Conservation (phyloP, 305 asterid genomes). For the Fraxinus sp. region DNA sequence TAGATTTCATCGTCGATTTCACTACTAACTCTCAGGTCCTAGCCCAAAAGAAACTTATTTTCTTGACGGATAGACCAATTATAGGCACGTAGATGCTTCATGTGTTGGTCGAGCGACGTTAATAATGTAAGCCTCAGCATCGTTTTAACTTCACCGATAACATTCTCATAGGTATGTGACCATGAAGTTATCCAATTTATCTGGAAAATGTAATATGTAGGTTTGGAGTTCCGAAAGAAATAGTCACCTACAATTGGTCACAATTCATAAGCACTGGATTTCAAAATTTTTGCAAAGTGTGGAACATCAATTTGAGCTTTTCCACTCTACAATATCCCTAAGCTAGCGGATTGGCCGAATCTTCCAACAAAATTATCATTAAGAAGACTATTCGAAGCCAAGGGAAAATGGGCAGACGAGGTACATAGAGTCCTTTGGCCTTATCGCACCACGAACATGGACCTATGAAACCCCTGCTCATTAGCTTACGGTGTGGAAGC, state of each 20-base stretch:
- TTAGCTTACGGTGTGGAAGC: neutral
- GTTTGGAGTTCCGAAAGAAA: neutral
- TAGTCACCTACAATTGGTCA: neutral
- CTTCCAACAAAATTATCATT: neutral
- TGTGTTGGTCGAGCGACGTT: neutral
- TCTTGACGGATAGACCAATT: neutral
- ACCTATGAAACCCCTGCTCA: neutral
- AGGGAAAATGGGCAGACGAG: neutral
- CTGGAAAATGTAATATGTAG: neutral
- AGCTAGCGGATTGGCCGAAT: neutral
- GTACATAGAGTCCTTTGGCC: neutral
- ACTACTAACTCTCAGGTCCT: neutral
- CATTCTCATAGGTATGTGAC: neutral
- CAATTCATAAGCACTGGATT: neutral
- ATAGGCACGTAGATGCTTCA: neutral
- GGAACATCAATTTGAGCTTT: neutral
- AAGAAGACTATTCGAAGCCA: neutral
- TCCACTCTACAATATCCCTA: neutral
- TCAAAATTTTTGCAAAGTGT: neutral
- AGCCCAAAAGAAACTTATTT: neutral
- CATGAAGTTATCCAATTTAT: neutral
- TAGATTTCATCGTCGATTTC: too few species aligned
- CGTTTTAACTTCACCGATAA: neutral
- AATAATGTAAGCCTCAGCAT: too few species aligned
- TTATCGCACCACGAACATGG: neutral